These are phyloP conservation scores for Viola pubescens DNA, from an alignment of 441 rosid genomes.

Conservation along the genomic window DNA sequence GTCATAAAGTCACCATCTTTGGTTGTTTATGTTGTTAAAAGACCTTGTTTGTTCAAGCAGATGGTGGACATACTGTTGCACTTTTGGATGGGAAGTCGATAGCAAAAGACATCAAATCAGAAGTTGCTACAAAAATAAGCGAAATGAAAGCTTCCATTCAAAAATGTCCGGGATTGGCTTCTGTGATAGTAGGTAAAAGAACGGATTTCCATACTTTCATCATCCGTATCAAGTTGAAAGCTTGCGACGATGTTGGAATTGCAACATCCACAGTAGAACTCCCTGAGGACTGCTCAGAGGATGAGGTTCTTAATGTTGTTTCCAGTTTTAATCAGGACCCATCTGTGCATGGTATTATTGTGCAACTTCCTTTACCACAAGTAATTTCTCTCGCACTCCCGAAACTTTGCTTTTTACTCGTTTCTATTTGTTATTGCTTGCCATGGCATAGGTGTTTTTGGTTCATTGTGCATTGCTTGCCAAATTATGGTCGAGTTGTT, in stretches of 20 bases:
- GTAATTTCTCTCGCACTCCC: slow-evolving; percentile 34
- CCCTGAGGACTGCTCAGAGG: slow-evolving; percentile 53
- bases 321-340: slow-evolving; percentile 46
- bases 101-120: slow-evolving; percentile 61
- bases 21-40: too few species aligned
- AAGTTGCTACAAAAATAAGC: slow-evolving; percentile 46
- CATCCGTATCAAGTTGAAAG: slow-evolving; percentile 69
- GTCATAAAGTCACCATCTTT: too few species aligned
- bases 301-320: slow-evolving; percentile 37
- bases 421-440: too few species aligned
- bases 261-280: slow-evolving; percentile 51
- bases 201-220: slow-evolving; percentile 76
- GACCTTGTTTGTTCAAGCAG: slow-evolving; percentile 19
- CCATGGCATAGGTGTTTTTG: too few species aligned
- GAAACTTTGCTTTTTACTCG: too few species aligned
- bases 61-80: slow-evolving; percentile 27
- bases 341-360: slow-evolving; percentile 78
- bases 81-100: slow-evolving; percentile 70
- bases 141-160: slow-evolving; percentile 63
- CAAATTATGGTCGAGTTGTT: too few species aligned
- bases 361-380: slow-evolving; percentile 91
- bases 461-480: too few species aligned
- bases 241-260: slow-evolving; percentile 82
- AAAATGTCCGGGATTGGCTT: slow-evolving; percentile 83
- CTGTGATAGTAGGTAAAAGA: slow-evolving; percentile 69